These are phyloP conservation scores for Tuber brumale DNA, from an alignment of 495 filamentous ascomycete genomes.

Conservation along the genomic window DNA sequence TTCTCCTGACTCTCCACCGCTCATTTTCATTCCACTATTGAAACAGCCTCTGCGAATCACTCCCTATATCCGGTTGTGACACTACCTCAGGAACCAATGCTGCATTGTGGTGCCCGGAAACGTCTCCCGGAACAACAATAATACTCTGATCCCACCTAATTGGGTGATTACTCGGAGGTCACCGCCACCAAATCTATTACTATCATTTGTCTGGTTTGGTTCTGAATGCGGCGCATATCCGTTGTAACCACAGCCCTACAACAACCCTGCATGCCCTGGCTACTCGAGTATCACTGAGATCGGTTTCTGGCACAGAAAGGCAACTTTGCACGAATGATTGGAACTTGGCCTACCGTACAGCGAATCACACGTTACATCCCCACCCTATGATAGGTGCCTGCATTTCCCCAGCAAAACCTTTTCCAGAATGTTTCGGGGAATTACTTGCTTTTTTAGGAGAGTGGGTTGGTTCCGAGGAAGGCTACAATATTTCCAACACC, in stretches of 20 bases:
- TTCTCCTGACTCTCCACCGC: background rate
- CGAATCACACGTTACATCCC: background rate
- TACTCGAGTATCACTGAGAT: background rate
- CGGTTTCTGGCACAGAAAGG: background rate
- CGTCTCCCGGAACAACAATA: background rate
- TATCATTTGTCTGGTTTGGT: background rate
- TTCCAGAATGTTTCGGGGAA: background rate
- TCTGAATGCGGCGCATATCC: background rate
- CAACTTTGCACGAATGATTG: background rate
- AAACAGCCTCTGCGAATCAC: background rate
- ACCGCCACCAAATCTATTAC: background rate
- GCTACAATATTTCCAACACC: background rate
- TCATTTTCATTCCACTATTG: background rate
- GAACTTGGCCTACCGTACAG: background rate
- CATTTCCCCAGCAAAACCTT: background rate
- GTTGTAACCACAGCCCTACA: background rate
- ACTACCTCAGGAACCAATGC: background rate
- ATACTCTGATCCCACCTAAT: conserved; percentile 5
- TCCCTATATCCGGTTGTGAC: background rate
- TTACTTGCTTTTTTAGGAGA: background rate
- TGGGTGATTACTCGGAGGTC: conserved; percentile 1
- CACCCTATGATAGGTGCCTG: background rate
- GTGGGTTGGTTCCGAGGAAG: background rate
- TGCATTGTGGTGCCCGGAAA: too few species aligned
- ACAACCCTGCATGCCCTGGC: background rate